Base-by-base conservation (phyloP, 176 grass and related monocot genomes). In the Lolium multiflorum region DNA sequence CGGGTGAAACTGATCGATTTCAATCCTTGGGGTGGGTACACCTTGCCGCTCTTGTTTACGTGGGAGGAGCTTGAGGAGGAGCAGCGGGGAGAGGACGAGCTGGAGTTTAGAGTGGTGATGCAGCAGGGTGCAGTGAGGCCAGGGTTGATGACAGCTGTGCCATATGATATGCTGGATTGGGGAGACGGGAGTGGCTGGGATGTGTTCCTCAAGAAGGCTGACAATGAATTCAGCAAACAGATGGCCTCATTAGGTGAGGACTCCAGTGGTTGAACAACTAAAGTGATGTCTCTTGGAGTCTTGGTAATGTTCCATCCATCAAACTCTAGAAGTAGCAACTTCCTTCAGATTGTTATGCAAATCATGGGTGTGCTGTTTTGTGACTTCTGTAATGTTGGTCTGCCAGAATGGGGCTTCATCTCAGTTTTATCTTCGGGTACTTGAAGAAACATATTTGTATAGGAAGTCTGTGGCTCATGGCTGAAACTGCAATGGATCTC, bases 101-200 rank as follows among this genome's bases (percentile, higher is more conserved):
- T 96, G 64, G 92, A 92, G 65, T 89, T 89, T 39, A 89, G 90
- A 84, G 56, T 94, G 71, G 88, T 96, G 54, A 88, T 94, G 84
- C 86, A 85, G 49, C 89, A 90, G 41, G 88, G 88, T 38, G 92
- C 88, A 15, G 92, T 98, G 59, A 93, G 92, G 52, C 97, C 94
- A 16, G 93, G 94, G 70, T 73, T 96, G 70, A 98, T 94, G 89
- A 96, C 94, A 17, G 90, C 94, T 1, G 79, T 96, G 74, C 94
- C 97, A 0, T 96, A 92, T 84, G 97, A 98, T 79, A 96, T 96
- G 89, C 88, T 96, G 66, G 92, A 96, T 91, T 96, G 81, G 84
- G 91, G 88, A 0, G 86, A 96, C 28, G 89, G 95, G 14, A 95
- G 93, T 28, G 95, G 95, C 31, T 98, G 95, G 95, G 93, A 98